These are phyloP conservation scores for Candida anglica DNA, from an alignment of 805 yeast genomes.

Conservation along the genomic window DNA sequence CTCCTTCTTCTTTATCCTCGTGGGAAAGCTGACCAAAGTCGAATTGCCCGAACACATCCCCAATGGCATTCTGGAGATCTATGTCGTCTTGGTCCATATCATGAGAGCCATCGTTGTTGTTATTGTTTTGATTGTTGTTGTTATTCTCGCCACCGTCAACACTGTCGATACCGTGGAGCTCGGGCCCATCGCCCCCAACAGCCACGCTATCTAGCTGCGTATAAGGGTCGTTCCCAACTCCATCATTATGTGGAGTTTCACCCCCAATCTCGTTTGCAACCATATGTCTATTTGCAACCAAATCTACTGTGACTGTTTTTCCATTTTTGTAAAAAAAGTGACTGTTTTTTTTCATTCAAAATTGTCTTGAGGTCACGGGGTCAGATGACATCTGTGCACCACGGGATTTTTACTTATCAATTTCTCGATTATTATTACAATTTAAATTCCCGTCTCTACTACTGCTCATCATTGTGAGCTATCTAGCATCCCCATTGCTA, in stretches of 20 bases:
- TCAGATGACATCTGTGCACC: slow-evolving; percentile 1
- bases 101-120: background rate
- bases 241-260: no score
- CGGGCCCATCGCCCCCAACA: background rate
- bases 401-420: no score
- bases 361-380: background rate
- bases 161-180: background rate
- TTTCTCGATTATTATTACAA: no score
- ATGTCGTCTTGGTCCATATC: slow-evolving; percentile 15
- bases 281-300: slow-evolving; percentile 7
- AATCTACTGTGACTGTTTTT: slow-evolving; percentile 18
- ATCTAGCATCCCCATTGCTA: no score
- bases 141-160: slow-evolving; percentile 1
- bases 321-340: slow-evolving; percentile 9
- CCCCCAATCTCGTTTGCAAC: slow-evolving; percentile 4
- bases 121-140: background rate
- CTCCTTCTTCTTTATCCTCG: background rate
- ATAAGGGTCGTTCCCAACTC: background rate
- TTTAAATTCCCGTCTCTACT: no score
- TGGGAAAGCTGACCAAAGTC: slow-evolving; percentile 10
- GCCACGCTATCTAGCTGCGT: background rate
- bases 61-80: slow-evolving; percentile 33
- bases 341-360: slow-evolving; percentile 14
- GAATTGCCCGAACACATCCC: slow-evolving; percentile 34
- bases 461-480: no score